Percentiles rank a stretch among this genome's conserved stretches.
phyloP scores from a whole-genome alignment of 768 basidiomycete genomes.

The Calocera viscosa region DNA sequence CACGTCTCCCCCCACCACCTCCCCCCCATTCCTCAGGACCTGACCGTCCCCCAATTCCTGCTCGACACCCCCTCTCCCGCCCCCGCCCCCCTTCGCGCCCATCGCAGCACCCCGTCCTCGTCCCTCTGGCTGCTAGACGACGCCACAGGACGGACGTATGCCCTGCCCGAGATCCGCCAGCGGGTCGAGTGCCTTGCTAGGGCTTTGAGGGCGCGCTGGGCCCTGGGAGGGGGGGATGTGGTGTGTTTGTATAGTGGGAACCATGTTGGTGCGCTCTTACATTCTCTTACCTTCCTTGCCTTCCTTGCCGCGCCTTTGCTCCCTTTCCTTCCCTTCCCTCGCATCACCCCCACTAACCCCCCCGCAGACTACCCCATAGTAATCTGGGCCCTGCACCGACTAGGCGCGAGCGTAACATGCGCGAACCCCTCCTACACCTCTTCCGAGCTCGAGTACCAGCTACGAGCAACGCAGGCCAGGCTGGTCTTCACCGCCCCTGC shows the following conservation, averaged over 20 bases:
- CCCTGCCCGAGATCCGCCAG: not conserved
- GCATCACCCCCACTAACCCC: too few species aligned
- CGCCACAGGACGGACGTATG: not conserved
- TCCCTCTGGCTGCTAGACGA: not conserved
- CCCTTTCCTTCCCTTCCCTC: too few species aligned
- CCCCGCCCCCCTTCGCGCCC: too few species aligned
- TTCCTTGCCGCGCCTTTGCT: too few species aligned
- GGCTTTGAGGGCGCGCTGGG: not conserved
- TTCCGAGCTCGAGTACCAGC: slow-evolving; percentile 48
- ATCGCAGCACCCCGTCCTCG: too few species aligned
- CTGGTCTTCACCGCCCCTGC: not conserved
- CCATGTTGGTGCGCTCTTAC: slow-evolving; percentile 39
- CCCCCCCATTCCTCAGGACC: too few species aligned
- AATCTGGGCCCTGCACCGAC: slow-evolving; percentile 37
- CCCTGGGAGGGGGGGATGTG: slow-evolving; percentile 19
- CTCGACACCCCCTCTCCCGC: too few species aligned
- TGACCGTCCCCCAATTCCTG: too few species aligned
- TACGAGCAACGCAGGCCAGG: slow-evolving; percentile 35
- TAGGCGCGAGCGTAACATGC: slow-evolving; percentile 16
- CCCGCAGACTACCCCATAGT: slow-evolving; percentile 35
- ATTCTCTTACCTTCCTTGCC: too few species aligned
- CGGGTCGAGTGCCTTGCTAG: not conserved
- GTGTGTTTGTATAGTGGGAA: slow-evolving; percentile 57
- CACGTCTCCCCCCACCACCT: too few species aligned
- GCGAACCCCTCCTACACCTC: slow-evolving; percentile 49